Percentiles rank a stretch among this genome's conserved stretches.
Conservation (phyloP, 441 rosid species). For the Syzygium syzygioides region DNA sequence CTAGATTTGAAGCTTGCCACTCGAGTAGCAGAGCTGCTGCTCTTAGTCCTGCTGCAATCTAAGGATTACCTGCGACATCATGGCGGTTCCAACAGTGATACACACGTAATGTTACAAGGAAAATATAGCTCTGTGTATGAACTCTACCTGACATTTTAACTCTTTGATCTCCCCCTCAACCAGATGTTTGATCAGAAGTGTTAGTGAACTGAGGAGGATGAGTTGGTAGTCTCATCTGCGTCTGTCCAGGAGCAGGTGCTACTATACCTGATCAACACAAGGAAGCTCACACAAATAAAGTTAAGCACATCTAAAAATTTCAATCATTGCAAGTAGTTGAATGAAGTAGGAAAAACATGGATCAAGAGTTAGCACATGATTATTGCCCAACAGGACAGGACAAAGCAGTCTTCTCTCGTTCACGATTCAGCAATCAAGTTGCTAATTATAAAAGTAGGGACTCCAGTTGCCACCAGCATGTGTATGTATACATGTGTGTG, state of each 20-base stretch:
- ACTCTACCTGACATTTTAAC: conserved; percentile 5
- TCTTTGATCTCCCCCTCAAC: neutral
- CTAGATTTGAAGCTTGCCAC: conserved; percentile 18
- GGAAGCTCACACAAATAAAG: neutral
- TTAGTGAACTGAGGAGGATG: conserved; percentile 17
- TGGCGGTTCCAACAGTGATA: neutral
- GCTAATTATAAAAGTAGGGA: neutral
- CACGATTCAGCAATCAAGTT: neutral
- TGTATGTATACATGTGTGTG: neutral
- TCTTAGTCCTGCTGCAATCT: conserved; percentile 18
- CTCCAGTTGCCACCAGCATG: neutral
- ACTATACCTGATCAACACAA: conserved; percentile 5
- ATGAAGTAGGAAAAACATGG: neutral
- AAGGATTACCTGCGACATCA: conserved; percentile 6
- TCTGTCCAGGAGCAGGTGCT: conserved; percentile 7
- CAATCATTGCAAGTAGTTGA: neutral
- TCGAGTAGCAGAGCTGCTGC: conserved; percentile 10
- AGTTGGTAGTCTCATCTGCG: conserved; percentile 6
- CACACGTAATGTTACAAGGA: neutral
- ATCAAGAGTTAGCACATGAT: neutral
- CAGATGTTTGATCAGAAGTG: conserved; percentile 12
- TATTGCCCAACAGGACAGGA: neutral
- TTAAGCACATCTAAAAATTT: neutral
- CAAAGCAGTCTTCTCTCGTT: neutral
- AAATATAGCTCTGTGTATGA: neutral